Evolutionary conservation across 805 yeast genomes (phyloP).

Genomic region (Candida ovalis): DNA sequence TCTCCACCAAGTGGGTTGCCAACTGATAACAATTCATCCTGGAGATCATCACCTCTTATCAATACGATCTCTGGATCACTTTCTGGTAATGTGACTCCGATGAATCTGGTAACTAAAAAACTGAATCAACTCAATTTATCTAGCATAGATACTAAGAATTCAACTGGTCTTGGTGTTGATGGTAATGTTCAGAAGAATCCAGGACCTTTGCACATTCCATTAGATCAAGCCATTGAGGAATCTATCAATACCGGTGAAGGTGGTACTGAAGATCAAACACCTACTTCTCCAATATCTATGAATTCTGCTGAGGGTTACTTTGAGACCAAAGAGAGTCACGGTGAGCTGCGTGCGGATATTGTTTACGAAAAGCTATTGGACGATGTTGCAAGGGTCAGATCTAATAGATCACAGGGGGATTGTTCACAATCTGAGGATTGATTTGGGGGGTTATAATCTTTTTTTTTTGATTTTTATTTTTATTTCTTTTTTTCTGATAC

Average conservation of each 20-base stretch:
- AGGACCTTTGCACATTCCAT: too few relatives aligned
- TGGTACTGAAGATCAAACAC: constrained; percentile 13
- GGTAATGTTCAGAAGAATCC: too few relatives aligned
- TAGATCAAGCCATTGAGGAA: too few relatives aligned
- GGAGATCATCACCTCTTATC: background rate
- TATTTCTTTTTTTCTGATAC: too few relatives aligned
- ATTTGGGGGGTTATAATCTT: too few relatives aligned
- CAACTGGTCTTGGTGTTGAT: too few relatives aligned
- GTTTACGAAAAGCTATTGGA: constrained; percentile 69
- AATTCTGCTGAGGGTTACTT: constrained; percentile 19
- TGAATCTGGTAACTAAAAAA: background rate
- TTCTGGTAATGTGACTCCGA: background rate
- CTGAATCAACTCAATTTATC: background rate
- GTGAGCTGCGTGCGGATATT: constrained; percentile 52
- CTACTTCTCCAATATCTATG: constrained; percentile 24
- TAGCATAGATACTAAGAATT: too few relatives aligned
- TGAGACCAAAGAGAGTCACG: constrained; percentile 19
- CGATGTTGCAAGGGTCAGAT: constrained; percentile 62
- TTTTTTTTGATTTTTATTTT: too few relatives aligned
- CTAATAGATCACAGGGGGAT: constrained; percentile 34
- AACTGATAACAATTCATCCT: background rate
- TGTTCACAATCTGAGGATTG: background rate
- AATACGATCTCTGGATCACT: background rate
- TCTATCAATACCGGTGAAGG: too few relatives aligned
- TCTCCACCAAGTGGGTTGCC: constrained; percentile 1